Base-by-base conservation (phyloP, 306 rosid genomes). In the Acacia acuminata region DNA sequence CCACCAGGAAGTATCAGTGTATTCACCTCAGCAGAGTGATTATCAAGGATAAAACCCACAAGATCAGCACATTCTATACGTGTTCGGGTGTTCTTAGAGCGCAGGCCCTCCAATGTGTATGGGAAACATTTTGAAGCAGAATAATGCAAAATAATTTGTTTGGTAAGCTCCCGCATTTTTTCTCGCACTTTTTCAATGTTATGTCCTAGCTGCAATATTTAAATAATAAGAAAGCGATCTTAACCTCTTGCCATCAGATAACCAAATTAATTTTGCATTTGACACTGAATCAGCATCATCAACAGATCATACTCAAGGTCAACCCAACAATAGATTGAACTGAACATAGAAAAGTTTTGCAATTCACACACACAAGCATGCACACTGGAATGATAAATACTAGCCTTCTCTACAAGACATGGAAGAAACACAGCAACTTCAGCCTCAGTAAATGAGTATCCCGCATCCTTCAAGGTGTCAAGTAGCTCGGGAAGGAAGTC, bases 11-110 rank as follows among this genome's bases (percentile, higher is more conserved):
- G 11, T 9, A 69, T 70, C 22, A 43, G 30, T 32, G 73, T 55
- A 20, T 81, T 79, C 89, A 96, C 98, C 98, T 96, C 99, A 75
- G 93, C 87, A 45, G 89, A 90, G 50, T 96, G 96, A 88, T 96
- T 87, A 82, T 96, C 99, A 73, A 96, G 81, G 76, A 96, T 89
- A 71, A 89, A 94, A 79, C 99, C 99, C 64, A 96, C 88, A 85
- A 96, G 94, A 87, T 96, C 99, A 58, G 86, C 97, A 68, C 97
- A 92, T 87, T 96, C 99, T 58, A 94, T 92, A 74, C 98, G 94
- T 50, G 98, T 94, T 67, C 99, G 94, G 74, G 92, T 94, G 89
- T 96, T 96, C 90, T 96, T 96, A 30, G 99, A 96, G 83, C 98
- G 98, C 84, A 94, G 84, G 76, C 98, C 99, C 91, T 96, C 99